Conservation (phyloP, 345 rosid species). For the Eucalyptus microcorys region DNA sequence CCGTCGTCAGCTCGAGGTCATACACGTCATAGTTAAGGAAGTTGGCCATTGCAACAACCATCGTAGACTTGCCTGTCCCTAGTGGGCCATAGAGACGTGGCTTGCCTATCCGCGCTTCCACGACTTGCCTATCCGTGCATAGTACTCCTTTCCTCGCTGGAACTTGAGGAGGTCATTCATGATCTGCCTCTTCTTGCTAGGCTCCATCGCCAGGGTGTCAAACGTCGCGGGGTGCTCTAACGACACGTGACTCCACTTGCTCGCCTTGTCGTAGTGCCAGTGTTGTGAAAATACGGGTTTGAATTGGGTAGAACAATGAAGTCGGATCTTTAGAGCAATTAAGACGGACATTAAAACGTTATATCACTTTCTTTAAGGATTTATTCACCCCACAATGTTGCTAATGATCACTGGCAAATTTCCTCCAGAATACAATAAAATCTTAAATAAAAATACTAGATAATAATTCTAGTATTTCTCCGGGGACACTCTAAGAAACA, state of each 20-base stretch:
- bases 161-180: background rate
- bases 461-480: too few species aligned
- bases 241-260: background rate
- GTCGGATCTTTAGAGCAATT: too few species aligned
- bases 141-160: background rate
- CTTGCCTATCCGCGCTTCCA: background rate
- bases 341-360: too few species aligned
- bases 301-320: too few species aligned
- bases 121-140: background rate
- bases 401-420: too few species aligned
- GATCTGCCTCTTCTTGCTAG: background rate
- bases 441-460: too few species aligned
- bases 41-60: background rate
- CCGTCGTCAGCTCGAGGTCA: background rate
- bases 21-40: background rate
- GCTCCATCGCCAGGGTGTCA: background rate
- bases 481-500: fast-evolving
- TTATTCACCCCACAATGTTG: too few species aligned
- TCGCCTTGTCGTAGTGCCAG: background rate
- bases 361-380: too few species aligned
- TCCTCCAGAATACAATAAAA: too few species aligned
- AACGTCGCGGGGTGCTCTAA: background rate
- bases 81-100: background rate
- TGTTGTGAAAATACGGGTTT: too few species aligned
- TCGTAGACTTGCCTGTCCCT: background rate